Conservation (phyloP, 1,139 yeast genomes). For the Sugiyamaella japonica region DNA sequence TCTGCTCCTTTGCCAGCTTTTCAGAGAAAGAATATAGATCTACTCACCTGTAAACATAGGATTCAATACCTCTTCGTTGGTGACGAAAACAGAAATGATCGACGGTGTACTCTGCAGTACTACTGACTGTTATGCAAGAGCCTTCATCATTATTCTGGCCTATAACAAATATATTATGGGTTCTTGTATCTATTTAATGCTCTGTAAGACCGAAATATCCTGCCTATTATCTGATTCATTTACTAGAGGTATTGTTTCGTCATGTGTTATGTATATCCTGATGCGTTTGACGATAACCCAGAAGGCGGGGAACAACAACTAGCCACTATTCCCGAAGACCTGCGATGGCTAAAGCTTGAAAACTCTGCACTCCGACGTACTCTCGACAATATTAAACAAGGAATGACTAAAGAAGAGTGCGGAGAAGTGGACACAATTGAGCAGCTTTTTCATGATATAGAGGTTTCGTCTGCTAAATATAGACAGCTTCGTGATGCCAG, state of each 20-base stretch:
- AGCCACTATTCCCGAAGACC: conserved; percentile 4
- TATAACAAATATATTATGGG: too few species aligned
- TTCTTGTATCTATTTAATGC: not conserved
- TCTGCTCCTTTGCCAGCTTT: too few species aligned
- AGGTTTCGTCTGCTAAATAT: conserved; percentile 8
- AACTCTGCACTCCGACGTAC: conserved; percentile 10
- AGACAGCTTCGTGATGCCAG: not conserved
- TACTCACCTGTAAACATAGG: too few species aligned
- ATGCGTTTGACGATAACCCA: conserved; percentile 7
- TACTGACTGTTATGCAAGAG: not conserved
- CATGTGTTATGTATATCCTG: conserved; percentile 13
- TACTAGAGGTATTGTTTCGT: not conserved
- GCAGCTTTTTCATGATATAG: conserved; percentile 12
- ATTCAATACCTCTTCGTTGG: not conserved
- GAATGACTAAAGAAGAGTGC: conserved; percentile 9
- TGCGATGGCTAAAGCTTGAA: conserved; percentile 8
- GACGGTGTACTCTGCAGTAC: not conserved
- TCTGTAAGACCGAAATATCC: not conserved
- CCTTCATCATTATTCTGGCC: too few species aligned
- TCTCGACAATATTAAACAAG: conserved; percentile 10
- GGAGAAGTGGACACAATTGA: conserved; percentile 14
- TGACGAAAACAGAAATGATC: not conserved
- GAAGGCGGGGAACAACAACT: conserved; percentile 1
- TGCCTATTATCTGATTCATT: too few species aligned
- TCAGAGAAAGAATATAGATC: too few species aligned